A percentile compares a stretch with the other conserved stretches of the same genome.
phyloP scores from a whole-genome alignment of 768 basidiomycete genomes.

The Lactarius quietus region DNA sequence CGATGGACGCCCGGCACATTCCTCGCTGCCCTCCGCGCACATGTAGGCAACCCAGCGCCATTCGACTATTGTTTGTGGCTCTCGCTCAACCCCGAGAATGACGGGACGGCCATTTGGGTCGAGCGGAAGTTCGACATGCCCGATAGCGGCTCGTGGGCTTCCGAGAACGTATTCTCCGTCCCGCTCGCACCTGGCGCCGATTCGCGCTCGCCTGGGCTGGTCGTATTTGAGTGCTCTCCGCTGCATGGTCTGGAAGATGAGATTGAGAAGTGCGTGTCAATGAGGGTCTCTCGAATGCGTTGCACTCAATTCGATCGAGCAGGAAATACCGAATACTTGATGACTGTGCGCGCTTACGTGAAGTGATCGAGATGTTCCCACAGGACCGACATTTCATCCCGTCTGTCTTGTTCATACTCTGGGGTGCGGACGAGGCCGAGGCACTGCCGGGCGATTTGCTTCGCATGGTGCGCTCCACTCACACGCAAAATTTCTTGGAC shows the following conservation, averaged over 20 bases:
- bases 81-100: conserved; percentile 68
- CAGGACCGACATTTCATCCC: conserved; percentile 57
- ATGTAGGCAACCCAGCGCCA: conserved; percentile 35
- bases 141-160: conserved; percentile 56
- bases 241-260: conserved; percentile 59
- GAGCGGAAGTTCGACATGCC: conserved; percentile 74
- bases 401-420: conserved; percentile 56
- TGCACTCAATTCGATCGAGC: conserved; percentile 4
- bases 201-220: conserved; percentile 49
- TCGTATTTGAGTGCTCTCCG: conserved; percentile 75
- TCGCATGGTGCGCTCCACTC: conserved; percentile 49
- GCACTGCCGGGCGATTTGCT: conserved; percentile 46
- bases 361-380: conserved; percentile 54
- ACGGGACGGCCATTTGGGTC: conserved; percentile 77
- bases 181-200: conserved; percentile 38
- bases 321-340: conserved; percentile 72
- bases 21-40: conserved; percentile 44
- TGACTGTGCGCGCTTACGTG: conserved; percentile 67
- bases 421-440: conserved; percentile 47
- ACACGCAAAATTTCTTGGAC: not conserved
- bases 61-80: conserved; percentile 65
- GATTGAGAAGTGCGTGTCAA: conserved; percentile 56
- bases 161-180: conserved; percentile 59
- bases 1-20: conserved; percentile 78
- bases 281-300: not conserved